These are phyloP conservation scores for Ophiostoma tasmaniense DNA, from an alignment of 2,329 filamentous ascomycete species.

Conservation along the genomic window DNA sequence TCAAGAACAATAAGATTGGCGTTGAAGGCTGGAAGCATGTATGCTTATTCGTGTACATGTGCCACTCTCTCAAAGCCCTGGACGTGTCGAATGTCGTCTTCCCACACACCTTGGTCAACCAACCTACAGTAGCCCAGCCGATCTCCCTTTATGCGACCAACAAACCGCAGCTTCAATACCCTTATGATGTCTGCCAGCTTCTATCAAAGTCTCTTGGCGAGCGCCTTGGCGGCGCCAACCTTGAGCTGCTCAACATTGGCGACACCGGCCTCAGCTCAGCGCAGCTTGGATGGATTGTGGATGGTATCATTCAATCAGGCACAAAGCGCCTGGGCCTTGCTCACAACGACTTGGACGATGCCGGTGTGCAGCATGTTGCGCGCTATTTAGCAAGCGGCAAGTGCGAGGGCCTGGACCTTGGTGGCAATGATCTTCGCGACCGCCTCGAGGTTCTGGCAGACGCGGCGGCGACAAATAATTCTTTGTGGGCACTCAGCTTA, in stretches of 20 bases:
- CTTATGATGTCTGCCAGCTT: slow-evolving; percentile 50
- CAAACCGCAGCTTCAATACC: slow-evolving; percentile 2
- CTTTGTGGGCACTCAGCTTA: slow-evolving; percentile 74
- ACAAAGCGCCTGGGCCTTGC: slow-evolving; percentile 74
- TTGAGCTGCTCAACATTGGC: slow-evolving; percentile 77
- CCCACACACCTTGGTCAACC: slow-evolving; percentile 35
- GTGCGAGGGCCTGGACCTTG: slow-evolving; percentile 83
- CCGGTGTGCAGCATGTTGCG: slow-evolving; percentile 66
- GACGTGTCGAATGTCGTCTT: slow-evolving; percentile 83
- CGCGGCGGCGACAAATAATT: slow-evolving; percentile 43
- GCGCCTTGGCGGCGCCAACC: slow-evolving; percentile 62
- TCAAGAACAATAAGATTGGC: slow-evolving; percentile 90
- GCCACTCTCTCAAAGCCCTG: slow-evolving; percentile 72
- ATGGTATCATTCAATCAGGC: slow-evolving; percentile 70
- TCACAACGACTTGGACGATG: slow-evolving; percentile 66
- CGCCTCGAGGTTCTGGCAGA: slow-evolving; percentile 46
- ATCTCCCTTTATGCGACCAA: neutral
- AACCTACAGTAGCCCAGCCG: slow-evolving; percentile 7
- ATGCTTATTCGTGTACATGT: slow-evolving; percentile 82
- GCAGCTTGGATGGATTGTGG: slow-evolving; percentile 68
- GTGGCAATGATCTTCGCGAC: slow-evolving; percentile 65
- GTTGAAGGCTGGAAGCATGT: slow-evolving; percentile 86
- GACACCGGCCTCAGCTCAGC: slow-evolving; percentile 65
- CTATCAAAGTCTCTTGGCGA: slow-evolving; percentile 69
- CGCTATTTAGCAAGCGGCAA: slow-evolving; percentile 66